Base-by-base conservation (phyloP, 371 early-diverging fungal species). In the Mortierella sp. region DNA sequence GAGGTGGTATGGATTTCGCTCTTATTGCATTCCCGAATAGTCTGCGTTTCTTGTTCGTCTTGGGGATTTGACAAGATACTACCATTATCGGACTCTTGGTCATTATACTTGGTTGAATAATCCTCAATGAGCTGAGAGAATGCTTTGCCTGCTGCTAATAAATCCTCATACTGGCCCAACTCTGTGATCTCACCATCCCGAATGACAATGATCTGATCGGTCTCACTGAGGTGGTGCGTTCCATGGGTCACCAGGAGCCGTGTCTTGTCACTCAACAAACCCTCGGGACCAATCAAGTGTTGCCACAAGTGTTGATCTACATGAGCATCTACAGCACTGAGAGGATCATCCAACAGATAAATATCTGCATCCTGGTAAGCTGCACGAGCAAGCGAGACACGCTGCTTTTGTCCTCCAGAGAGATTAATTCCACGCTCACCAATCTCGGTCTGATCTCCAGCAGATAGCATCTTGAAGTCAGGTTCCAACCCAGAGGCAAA, bases 311-410 rank as follows among this genome's bases (percentile, higher is more conserved):
- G 75, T 30, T 69, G 75, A 45, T 72, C 75, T 4, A 95, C 95
- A 67, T 93, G 92, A 0, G 92, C 90, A 73, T 95, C 96, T 7
- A 95, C 92, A 9, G 94, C 94, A 64, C 85, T 81, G 9, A 90
- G 74, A 7, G 93, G 89, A 48, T 93, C 93, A 64, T 94, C 93
- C 47, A 90, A 59, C 14, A 92, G 71, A 60, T 90, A 89, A 23
- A 95, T 85, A 61, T 94, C 93, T 0, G 92, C 88, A 23, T 88
- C 83, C 55, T 89, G 87, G 69, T 86, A 85, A 14, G 83, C 76
- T 0, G 88, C 84, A 58, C 85, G 73, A 29, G 88, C 89, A 43
- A 86, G 62, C 5, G 82, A 77, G 14, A 86, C 83, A 48, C 93
- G 82, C 52, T 84, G 84, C 58, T 86, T 82, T 62, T 89, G 87